These are phyloP conservation scores for Peribolospora kevripleyi DNA, from an alignment of 768 basidiomycete species.

Conservation along the genomic window DNA sequence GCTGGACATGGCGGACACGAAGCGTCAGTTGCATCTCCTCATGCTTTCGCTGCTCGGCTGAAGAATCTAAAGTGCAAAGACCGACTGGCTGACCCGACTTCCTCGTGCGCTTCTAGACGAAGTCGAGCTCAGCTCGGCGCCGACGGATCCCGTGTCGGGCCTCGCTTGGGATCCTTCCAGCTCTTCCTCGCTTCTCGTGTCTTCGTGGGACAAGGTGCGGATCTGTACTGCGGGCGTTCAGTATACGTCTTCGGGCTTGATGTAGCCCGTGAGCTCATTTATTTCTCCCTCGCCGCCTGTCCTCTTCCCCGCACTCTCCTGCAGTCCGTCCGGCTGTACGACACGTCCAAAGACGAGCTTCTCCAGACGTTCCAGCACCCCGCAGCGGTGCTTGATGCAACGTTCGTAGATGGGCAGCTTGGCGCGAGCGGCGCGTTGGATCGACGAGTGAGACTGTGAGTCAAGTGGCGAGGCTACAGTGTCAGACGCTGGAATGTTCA, in stretches of 20 bases:
- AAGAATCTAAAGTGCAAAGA: not conserved
- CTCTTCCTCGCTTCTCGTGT: constrained; percentile 53
- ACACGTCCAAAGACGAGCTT: constrained; percentile 33
- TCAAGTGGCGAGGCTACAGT: constrained; percentile 8
- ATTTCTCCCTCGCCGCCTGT: constrained; percentile 16
- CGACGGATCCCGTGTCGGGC: constrained; percentile 62
- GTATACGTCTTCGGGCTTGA: constrained; percentile 12
- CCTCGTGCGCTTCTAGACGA: not conserved
- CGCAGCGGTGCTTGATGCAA: constrained; percentile 63
- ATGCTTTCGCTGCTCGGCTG: not conserved
- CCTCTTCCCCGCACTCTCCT: constrained; percentile 15
- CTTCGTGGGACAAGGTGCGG: constrained; percentile 68
- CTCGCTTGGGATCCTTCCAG: constrained; percentile 57
- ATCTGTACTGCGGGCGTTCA: not conserved
- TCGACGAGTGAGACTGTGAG: constrained; percentile 56
- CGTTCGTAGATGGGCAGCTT: constrained; percentile 25
- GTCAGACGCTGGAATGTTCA: not conserved
- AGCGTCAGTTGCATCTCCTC: not conserved
- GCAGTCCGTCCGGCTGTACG: constrained; percentile 37
- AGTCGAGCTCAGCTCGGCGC: constrained; percentile 29
- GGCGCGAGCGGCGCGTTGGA: constrained; percentile 56
- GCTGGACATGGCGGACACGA: not conserved
- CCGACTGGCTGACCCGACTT: not conserved
- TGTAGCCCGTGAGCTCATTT: constrained; percentile 10
- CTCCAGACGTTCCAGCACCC: constrained; percentile 69